A percentile compares a stretch with the other conserved stretches of the same genome.
These are phyloP conservation scores for Astraeus odoratus DNA, from an alignment of 768 basidiomycete genomes.

Conservation along the genomic window DNA sequence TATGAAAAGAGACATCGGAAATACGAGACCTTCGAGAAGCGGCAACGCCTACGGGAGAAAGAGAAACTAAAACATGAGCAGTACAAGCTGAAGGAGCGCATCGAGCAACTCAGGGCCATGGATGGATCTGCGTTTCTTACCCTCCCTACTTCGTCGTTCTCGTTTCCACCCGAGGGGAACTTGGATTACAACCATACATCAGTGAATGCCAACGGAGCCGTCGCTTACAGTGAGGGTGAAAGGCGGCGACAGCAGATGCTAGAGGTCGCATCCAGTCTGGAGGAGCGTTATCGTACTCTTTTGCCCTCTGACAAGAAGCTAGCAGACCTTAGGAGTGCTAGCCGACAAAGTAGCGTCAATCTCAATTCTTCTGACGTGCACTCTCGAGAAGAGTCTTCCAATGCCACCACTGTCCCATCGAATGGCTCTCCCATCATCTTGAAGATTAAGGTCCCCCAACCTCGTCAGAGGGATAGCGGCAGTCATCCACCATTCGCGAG, in stretches of 20 bases:
- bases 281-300: slow-evolving; percentile 68
- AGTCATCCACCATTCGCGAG: slow-evolving; percentile 6
- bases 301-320: slow-evolving; percentile 57
- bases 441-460: slow-evolving; percentile 30
- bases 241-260: slow-evolving; percentile 70
- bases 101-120: slow-evolving; percentile 76
- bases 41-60: slow-evolving; percentile 79
- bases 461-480: slow-evolving; percentile 13
- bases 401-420: slow-evolving; percentile 12
- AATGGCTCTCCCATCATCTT: slow-evolving; percentile 23
- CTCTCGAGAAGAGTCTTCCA: slow-evolving; percentile 9
- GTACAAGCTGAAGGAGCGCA: slow-evolving; percentile 84
- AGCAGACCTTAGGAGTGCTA: slow-evolving; percentile 26
- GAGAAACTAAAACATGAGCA: slow-evolving; percentile 90
- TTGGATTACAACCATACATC: slow-evolving; percentile 23
- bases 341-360: slow-evolving; percentile 11
- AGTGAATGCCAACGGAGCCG: slow-evolving; percentile 31
- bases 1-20: slow-evolving; percentile 82
- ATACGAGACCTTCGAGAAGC: slow-evolving; percentile 82
- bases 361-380: slow-evolving; percentile 11
- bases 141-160: slow-evolving; percentile 53
- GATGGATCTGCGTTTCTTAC: slow-evolving; percentile 62
- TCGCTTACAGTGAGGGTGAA: slow-evolving; percentile 56
- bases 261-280: slow-evolving; percentile 54
- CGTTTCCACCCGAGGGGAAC: slow-evolving; percentile 24